phyloP scores from a whole-genome alignment of 2,329 filamentous ascomycete species.

The Fusarium marasasianum region DNA sequence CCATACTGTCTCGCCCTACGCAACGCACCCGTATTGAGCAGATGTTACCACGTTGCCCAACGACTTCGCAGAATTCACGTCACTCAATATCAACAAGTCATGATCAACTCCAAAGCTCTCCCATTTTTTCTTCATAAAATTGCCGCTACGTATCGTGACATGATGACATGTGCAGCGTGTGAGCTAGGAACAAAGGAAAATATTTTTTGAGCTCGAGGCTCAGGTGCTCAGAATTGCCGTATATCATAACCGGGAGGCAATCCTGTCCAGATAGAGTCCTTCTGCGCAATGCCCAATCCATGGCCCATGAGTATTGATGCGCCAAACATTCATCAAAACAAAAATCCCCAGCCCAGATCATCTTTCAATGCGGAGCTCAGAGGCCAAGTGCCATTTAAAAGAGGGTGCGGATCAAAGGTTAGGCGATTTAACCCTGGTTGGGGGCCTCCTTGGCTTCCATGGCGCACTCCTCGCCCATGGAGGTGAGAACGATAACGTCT shows the following conservation, averaged over 20 bases:
- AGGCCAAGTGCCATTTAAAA: slow-evolving; percentile 42
- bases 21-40: not conserved
- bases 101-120: slow-evolving; percentile 47
- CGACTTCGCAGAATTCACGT: slow-evolving; percentile 28
- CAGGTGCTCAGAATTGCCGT: slow-evolving; percentile 39
- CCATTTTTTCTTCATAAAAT: slow-evolving; percentile 48
- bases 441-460: slow-evolving; percentile 96
- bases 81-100: slow-evolving; percentile 49
- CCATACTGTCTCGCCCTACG: not conserved
- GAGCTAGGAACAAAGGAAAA: slow-evolving; percentile 53
- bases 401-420: slow-evolving; percentile 34
- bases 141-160: slow-evolving; percentile 47
- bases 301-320: slow-evolving; percentile 50
- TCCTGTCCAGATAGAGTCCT: slow-evolving; percentile 56
- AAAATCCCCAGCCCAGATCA: slow-evolving; percentile 42
- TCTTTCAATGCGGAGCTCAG: slow-evolving; percentile 37
- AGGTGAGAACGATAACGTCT: slow-evolving; percentile 92
- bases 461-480: slow-evolving; percentile 94
- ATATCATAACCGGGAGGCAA: slow-evolving; percentile 52
- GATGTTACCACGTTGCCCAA: not conserved
- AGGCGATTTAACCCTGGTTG: slow-evolving; percentile 45
- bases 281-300: slow-evolving; percentile 53
- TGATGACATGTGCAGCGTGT: slow-evolving; percentile 46
- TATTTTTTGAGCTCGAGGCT: slow-evolving; percentile 35
- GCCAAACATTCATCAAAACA: slow-evolving; percentile 49